A percentile compares a stretch with the other conserved stretches of the same genome.
These are phyloP conservation scores for Pleurotus djamor DNA, from an alignment of 768 basidiomycete genomes.

Conservation along the genomic window DNA sequence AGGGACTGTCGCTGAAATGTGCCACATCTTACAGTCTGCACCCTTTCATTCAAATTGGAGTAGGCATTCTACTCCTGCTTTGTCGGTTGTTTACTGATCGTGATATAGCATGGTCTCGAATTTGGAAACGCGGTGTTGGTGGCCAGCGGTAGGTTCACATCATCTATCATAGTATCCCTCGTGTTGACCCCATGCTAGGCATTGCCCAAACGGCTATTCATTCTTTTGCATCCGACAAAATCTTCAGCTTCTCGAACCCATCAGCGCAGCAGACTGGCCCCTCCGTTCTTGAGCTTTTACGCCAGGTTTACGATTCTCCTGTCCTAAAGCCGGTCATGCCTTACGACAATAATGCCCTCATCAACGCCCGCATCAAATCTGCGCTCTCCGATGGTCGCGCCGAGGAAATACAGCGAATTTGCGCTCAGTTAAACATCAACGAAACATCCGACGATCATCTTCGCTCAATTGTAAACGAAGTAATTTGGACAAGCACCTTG, in stretches of 20 bases:
- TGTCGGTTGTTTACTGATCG: not conserved
- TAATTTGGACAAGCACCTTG: constrained; percentile 45
- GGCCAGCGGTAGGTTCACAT: constrained; percentile 38
- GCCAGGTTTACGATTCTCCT: constrained; percentile 47
- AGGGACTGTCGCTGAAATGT: not conserved
- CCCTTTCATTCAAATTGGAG: constrained; percentile 57
- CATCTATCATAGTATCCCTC: not conserved
- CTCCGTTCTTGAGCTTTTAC: constrained; percentile 48
- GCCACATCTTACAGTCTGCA: constrained; percentile 36
- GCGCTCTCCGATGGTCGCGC: constrained; percentile 34
- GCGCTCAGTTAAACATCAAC: constrained; percentile 35
- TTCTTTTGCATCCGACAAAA: constrained; percentile 16
- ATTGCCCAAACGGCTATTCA: constrained; percentile 51
- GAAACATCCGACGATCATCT: constrained; percentile 40
- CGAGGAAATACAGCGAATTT: constrained; percentile 44
- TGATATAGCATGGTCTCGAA: constrained; percentile 45
- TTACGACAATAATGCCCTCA: constrained; percentile 43
- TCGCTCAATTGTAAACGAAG: constrained; percentile 43
- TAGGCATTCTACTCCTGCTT: constrained; percentile 14
- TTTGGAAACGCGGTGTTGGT: constrained; percentile 49
- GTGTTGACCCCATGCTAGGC: constrained; percentile 19
- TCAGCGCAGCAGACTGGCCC: constrained; percentile 18
- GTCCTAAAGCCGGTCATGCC: constrained; percentile 47
- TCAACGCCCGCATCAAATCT: constrained; percentile 30
- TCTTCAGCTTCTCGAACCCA: not conserved